Base-by-base conservation (phyloP, 345 rosid genomes). In the Acer saccharum region DNA sequence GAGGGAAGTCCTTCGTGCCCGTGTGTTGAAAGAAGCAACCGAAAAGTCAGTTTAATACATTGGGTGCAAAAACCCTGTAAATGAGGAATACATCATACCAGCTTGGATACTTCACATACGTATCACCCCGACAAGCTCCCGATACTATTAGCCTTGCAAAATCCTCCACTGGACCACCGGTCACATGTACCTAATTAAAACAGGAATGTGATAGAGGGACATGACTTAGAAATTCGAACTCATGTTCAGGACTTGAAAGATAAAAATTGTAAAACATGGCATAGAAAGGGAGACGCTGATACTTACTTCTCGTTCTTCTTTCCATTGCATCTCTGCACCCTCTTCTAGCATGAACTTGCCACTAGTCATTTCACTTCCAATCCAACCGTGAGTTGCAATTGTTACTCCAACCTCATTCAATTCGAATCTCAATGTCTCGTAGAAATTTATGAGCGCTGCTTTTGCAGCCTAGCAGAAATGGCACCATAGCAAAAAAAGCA, bases 291-390 rank as follows among this genome's bases (percentile, higher is more conserved):
- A 29, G 32, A 29, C 32, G 32, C 32, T 2, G 32, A 29, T 29
- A 29, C 80, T 79, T 85, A 92, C 98, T 73, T 93, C 97, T 80
- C 94, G 78, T 84, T 91, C 98, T 88, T 92, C 97, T 78, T 90
- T 95, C 98, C 97, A 88, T 68, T 91, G 97, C 94, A 90, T 93
- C 85, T 93, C 98, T 16, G 94, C 87, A 11, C 98, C 98, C 50
- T 93, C 99, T 83, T 95, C 99, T 9, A 92, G 75, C 93, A 88
- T 88, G 84, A 92, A 90, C 89, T 88, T 92, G 82, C 97, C 97
- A 76, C 92, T 77, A n/a, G 82, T 84, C 90, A 91, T 91, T 52
- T 91, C 94, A 46, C 89, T 89, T 20, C 95, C 96, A 0, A 91
- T 86, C 99, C 98, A 93, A 73, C 99, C 97, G 39, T 95, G 97